Conservation (phyloP, 1,139 yeast genomes). For the Arxiozyma slooffiae region DNA sequence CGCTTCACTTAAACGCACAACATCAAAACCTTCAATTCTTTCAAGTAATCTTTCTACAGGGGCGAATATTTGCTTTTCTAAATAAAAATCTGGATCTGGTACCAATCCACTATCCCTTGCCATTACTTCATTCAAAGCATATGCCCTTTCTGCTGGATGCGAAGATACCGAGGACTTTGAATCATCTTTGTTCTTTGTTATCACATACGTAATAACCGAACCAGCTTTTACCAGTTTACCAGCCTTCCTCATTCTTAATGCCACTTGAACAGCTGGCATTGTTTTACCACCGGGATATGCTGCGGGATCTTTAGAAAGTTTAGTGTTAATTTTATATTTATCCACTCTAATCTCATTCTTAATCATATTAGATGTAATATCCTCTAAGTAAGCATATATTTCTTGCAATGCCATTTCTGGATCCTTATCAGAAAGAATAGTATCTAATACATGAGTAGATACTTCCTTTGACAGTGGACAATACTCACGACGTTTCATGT, state of each 20-base stretch:
- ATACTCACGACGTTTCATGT: conserved; percentile 93
- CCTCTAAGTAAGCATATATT: conserved; percentile 64
- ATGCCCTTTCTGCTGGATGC: conserved; percentile 58
- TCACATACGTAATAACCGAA: conserved; percentile 79
- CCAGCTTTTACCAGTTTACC: conserved; percentile 87
- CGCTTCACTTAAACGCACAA: conserved; percentile 63
- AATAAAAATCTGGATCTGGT: conserved; percentile 71
- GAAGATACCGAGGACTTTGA: conserved; percentile 10
- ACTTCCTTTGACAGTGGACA: conserved; percentile 88
- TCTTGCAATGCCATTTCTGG: conserved; percentile 69
- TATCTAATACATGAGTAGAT: conserved; percentile 64
- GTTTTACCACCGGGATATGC: conserved; percentile 68
- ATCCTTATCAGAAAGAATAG: conserved; percentile 62
- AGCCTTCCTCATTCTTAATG: conserved; percentile 61
- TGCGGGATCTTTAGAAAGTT: conserved; percentile 62
- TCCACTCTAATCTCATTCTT: conserved; percentile 52
- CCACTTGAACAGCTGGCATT: conserved; percentile 93
- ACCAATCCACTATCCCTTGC: conserved; percentile 40
- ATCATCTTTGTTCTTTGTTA: conserved; percentile 38
- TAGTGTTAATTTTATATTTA: conserved; percentile 65
- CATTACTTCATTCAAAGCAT: conserved; percentile 64
- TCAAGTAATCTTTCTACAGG: conserved; percentile 85
- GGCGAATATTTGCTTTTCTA: conserved; percentile 81
- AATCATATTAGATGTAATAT: conserved; percentile 48
- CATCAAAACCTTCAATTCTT: conserved; percentile 79